A percentile compares a stretch with the other conserved stretches of the same genome.
Conservation (phyloP, 192 early-diverging fungal genomes). For the Chytriomyces confervae region DNA sequence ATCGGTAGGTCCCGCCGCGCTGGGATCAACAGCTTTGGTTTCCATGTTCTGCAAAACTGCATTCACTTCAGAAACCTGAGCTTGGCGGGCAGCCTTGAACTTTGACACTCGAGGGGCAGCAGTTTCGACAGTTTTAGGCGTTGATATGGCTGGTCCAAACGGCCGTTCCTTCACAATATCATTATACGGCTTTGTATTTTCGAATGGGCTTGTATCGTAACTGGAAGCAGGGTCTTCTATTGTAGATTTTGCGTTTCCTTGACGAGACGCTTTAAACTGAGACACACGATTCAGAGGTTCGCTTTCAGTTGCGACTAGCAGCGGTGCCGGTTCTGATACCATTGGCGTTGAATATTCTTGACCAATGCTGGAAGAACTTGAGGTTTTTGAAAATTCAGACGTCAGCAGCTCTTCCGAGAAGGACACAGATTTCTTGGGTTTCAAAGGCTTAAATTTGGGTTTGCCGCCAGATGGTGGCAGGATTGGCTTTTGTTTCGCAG, state of each 20-base stretch:
- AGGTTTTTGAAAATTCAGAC: not conserved
- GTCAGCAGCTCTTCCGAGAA: slow-evolving; percentile 28
- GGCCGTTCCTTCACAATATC: not conserved
- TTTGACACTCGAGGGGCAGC: not conserved
- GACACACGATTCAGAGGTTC: too few relatives aligned
- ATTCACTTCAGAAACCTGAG: not conserved
- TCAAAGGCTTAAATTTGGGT: slow-evolving; percentile 15
- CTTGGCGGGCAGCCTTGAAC: slow-evolving; percentile 7
- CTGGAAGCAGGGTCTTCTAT: too few relatives aligned
- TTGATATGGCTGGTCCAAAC: not conserved
- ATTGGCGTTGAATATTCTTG: not conserved
- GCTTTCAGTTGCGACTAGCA: not conserved
- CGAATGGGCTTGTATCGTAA: too few relatives aligned
- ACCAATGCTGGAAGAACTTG: not conserved
- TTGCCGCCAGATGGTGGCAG: not conserved
- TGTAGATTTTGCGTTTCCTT: not conserved
- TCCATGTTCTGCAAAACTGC: not conserved
- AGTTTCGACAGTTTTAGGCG: not conserved
- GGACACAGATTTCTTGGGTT: slow-evolving; percentile 24
- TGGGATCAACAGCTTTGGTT: not conserved
- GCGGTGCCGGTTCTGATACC: not conserved
- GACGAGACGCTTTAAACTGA: slow-evolving; percentile 5
- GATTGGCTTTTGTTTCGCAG: not conserved
- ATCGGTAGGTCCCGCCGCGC: too few relatives aligned
- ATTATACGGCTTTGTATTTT: too few relatives aligned